These are phyloP conservation scores for Phycomyces nitens DNA, from an alignment of 192 early-diverging fungal genomes.

Conservation along the genomic window DNA sequence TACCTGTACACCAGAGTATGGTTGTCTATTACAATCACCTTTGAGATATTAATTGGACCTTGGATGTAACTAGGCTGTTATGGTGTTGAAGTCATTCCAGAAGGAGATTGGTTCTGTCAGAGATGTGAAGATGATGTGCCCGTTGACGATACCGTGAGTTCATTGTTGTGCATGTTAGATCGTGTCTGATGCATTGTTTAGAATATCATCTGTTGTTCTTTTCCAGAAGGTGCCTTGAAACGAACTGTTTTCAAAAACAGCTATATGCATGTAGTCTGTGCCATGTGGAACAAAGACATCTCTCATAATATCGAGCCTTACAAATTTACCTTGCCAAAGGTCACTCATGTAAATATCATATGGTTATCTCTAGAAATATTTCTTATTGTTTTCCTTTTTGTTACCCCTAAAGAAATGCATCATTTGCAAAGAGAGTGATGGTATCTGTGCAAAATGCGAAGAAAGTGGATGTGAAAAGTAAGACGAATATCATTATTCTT, in stretches of 20 bases:
- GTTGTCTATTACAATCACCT: background rate
- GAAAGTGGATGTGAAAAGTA: background rate
- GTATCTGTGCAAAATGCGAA: background rate
- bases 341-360: constrained; percentile 22
- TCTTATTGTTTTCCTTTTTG: background rate
- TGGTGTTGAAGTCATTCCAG: constrained; percentile 37
- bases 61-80: constrained; percentile 35
- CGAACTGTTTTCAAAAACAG: constrained; percentile 36
- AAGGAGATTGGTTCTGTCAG: constrained; percentile 50
- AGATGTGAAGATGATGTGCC: constrained; percentile 36
- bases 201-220: constrained; percentile 44
- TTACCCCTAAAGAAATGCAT: background rate
- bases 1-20: constrained; percentile 39
- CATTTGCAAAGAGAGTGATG: background rate
- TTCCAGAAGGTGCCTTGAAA: constrained; percentile 39
- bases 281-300: constrained; percentile 36
- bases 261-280: constrained; percentile 51
- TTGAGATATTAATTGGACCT: background rate
- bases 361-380: no score
- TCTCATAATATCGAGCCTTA: constrained; percentile 32
- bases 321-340: constrained; percentile 20
- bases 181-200: constrained; percentile 9
- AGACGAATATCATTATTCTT: background rate
- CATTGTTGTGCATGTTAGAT: background rate
- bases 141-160: background rate